Conservation (phyloP, 495 filamentous ascomycete species). For the Aspergillus olivimuriae region DNA sequence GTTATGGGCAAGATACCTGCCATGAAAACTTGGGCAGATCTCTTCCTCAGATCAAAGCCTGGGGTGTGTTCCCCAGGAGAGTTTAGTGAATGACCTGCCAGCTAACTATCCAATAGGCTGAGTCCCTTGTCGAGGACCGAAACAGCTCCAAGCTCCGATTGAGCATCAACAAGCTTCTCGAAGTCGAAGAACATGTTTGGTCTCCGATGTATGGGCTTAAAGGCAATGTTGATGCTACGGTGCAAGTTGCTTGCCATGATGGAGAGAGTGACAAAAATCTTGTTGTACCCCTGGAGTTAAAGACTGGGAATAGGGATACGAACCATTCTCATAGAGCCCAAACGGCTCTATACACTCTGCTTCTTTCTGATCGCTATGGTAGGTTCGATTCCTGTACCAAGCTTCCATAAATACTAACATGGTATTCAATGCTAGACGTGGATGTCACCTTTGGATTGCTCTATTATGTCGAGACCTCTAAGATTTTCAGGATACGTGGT, state of each 20-base stretch:
- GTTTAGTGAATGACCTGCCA: too few relatives aligned
- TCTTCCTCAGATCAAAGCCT: slow-evolving; percentile 68
- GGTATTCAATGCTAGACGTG: slow-evolving; percentile 49
- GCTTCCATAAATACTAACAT: slow-evolving; percentile 10
- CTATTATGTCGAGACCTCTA: slow-evolving; percentile 88
- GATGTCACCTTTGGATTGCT: slow-evolving; percentile 82
- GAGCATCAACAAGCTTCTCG: slow-evolving; percentile 86
- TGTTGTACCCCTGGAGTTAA: slow-evolving; percentile 88
- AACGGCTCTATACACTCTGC: slow-evolving; percentile 86
- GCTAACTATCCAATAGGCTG: slow-evolving; percentile 38
- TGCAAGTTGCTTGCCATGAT: slow-evolving; percentile 79
- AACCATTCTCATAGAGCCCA: slow-evolving; percentile 79
- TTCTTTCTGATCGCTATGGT: slow-evolving; percentile 90
- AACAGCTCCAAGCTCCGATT: slow-evolving; percentile 66
- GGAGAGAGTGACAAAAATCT: slow-evolving; percentile 55
- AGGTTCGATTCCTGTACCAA: slow-evolving; percentile 14
- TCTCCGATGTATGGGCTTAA: slow-evolving; percentile 96
- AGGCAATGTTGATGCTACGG: slow-evolving; percentile 96
- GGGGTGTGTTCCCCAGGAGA: slow-evolving; percentile 43
- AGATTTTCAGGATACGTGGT: slow-evolving; percentile 75
- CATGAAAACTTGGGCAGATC: slow-evolving; percentile 72
- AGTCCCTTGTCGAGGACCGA: slow-evolving; percentile 71
- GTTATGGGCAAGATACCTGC: slow-evolving; percentile 72
- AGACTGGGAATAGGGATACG: slow-evolving; percentile 78
- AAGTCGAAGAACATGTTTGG: slow-evolving; percentile 97